Base-by-base conservation (phyloP, 495 filamentous ascomycete species). In the Penicillium atrosanguineum region DNA sequence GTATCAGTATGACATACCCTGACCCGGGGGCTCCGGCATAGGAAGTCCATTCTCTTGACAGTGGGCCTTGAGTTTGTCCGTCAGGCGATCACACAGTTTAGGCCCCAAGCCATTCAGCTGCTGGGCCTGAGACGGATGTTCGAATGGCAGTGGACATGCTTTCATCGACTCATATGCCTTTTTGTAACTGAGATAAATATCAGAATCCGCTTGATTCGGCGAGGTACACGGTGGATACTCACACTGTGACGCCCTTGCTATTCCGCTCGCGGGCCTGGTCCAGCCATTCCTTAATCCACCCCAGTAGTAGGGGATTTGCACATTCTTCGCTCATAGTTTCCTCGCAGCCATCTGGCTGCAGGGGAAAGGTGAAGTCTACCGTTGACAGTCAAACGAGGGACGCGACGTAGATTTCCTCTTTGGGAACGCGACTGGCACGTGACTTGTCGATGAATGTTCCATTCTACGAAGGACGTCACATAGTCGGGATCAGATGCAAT, bases 101-200 rank as follows among this genome's bases (percentile, higher is more conserved):
- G 79, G 78, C 0, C 90, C 89, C 29, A 93, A 79, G 1, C 88
- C 88, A 43, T 84, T 83, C 18, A 94, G 72, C 57, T 88, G 80
- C 57, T 84, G 81, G 3, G 88, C 81, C 65, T 90, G 81, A 3
- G 86, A 85, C 4, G 90, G 90, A 60, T 94, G 90, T 2, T 81
- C 73, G 54, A 93, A 90, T 5, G 75, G 70, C 42, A 91, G 67
- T 0, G 90, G 90, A 55, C 89, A 94, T 21, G 81, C 79, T 73
- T 87, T 91, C 70, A 95, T 82, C 11, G 89, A 88, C 45, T 89
- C 82, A 60, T 91, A 91, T 1, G 90, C 90, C 50, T 86, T 87
- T 61, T 87, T 90, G 69, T 91, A 93, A 0, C 80, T 83, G 29
- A 9, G 12, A 11, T 47, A 31, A 7, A 36, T 18, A 45, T 65